Evolutionary conservation across 108 stramenopile species (phyloP).

Genomic region (Schizochytrium sp.): DNA sequence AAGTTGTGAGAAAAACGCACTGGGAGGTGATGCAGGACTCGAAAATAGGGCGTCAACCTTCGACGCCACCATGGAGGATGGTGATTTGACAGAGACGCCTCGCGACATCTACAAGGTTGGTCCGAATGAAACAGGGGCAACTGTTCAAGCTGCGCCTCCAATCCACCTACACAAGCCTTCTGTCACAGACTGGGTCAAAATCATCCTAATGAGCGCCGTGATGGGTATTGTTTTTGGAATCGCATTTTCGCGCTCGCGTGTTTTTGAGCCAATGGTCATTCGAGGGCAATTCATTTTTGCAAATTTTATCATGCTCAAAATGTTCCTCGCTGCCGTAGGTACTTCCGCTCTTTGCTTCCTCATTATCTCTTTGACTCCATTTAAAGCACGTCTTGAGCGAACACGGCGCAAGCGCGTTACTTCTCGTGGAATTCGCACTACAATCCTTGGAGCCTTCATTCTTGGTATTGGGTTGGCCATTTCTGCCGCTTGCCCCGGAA

Average conservation of each 20-base stretch:
- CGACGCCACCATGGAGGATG: constrained; percentile 39
- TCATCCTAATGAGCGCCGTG: background rate
- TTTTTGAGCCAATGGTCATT: constrained; percentile 30
- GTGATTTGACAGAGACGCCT: background rate
- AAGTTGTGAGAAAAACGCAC: no score
- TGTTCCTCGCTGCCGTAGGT: constrained; percentile 16
- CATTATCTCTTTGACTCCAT: background rate
- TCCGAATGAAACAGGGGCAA: background rate
- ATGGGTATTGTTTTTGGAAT: constrained; percentile 19
- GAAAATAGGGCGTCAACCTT: constrained; percentile 14
- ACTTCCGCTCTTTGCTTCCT: background rate
- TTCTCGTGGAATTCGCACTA: background rate
- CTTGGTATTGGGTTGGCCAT: background rate
- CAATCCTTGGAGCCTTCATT: background rate
- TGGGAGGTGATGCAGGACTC: no score
- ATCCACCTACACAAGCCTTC: background rate
- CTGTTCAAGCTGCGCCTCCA: background rate
- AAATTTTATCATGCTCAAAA: constrained; percentile 1
- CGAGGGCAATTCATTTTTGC: constrained; percentile 4
- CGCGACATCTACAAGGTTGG: background rate
- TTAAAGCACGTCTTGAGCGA: background rate
- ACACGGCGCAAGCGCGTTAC: constrained; percentile 18
- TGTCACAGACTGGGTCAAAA: background rate
- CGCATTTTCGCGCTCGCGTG: background rate
- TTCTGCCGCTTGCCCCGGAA: constrained; percentile 4